A percentile compares a stretch with the other conserved stretches of the same genome.
These are phyloP conservation scores for Vitis rotundifolia DNA, from an alignment of 164 flowering plant species.

Conservation along the genomic window DNA sequence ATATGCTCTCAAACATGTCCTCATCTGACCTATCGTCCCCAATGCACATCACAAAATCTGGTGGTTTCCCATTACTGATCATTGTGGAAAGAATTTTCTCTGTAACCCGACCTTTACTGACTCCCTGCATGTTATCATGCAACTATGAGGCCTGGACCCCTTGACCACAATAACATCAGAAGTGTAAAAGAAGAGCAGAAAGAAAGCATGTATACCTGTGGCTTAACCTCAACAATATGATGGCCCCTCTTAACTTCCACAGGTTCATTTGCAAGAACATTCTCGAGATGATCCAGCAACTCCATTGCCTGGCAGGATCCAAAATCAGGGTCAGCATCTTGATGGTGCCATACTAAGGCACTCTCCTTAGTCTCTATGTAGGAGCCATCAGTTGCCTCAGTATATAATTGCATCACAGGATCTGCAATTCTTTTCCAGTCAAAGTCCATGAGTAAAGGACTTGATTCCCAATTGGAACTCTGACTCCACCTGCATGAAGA, in stretches of 20 bases:
- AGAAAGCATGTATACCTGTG: slow-evolving; percentile 34
- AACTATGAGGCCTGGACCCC: background rate
- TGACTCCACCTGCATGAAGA: slow-evolving; percentile 32
- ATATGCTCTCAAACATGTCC: slow-evolving; percentile 54
- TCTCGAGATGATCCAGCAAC: slow-evolving; percentile 51
- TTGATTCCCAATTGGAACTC: slow-evolving; percentile 33
- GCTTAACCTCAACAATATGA: slow-evolving; percentile 55
- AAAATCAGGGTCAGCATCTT: slow-evolving; percentile 51
- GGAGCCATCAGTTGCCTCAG: slow-evolving; percentile 58
- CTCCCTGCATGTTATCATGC: slow-evolving; percentile 28
- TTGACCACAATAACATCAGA: background rate
- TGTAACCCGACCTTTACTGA: slow-evolving; percentile 42
- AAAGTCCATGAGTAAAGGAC: slow-evolving; percentile 23
- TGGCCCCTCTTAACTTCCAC: slow-evolving; percentile 53
- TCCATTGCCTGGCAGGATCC: slow-evolving; percentile 62
- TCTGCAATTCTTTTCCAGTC: slow-evolving; percentile 43
- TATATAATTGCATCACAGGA: slow-evolving; percentile 46
- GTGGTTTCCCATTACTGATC: slow-evolving; percentile 20
- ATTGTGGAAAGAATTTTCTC: slow-evolving; percentile 36
- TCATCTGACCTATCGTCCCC: slow-evolving; percentile 60
- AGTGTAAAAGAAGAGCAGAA: background rate
- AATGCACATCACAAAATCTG: slow-evolving; percentile 50
- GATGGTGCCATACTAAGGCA: slow-evolving; percentile 62
- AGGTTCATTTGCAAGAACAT: slow-evolving; percentile 59
- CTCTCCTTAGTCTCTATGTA: slow-evolving; percentile 51